A percentile compares a stretch with the other conserved stretches of the same genome.
phyloP scores from a whole-genome alignment of 257 asterid species.

The Vinca minor region DNA sequence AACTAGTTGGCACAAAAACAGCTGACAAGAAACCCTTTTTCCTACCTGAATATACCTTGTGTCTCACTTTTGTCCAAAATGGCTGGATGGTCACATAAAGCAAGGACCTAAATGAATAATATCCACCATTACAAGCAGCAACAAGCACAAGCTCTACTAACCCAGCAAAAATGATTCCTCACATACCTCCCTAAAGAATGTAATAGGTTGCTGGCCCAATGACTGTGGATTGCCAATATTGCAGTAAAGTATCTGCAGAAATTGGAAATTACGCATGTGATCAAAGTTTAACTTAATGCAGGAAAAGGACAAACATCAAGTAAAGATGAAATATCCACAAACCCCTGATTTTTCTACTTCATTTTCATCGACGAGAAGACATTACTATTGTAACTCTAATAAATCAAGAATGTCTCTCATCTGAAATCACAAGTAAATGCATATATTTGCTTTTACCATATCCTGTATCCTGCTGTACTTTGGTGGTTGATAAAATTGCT shows the following conservation, averaged over 20 bases:
- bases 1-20: not conserved
- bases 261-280: not conserved
- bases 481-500: not conserved
- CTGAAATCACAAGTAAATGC: not conserved
- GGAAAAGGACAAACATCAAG: not conserved
- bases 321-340: not conserved
- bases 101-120: conserved; percentile 63
- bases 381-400: not conserved
- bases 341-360: not conserved
- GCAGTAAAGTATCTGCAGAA: conserved; percentile 73
- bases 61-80: conserved; percentile 87
- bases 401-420: not conserved
- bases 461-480: too few species aligned
- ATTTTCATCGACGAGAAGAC: not conserved
- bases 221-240: conserved; percentile 96
- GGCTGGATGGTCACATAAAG: conserved; percentile 84
- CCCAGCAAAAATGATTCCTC: conserved; percentile 1
- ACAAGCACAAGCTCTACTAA: not conserved
- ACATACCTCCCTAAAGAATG: conserved; percentile 92
- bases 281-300: not conserved
- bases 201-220: conserved; percentile 89
- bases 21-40: not conserved
- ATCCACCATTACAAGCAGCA: conserved; percentile 10
- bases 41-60: conserved; percentile 79
- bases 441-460: not conserved